Base-by-base conservation (phyloP, 805 yeast genomes). In the Candida qinlingensis region DNA sequence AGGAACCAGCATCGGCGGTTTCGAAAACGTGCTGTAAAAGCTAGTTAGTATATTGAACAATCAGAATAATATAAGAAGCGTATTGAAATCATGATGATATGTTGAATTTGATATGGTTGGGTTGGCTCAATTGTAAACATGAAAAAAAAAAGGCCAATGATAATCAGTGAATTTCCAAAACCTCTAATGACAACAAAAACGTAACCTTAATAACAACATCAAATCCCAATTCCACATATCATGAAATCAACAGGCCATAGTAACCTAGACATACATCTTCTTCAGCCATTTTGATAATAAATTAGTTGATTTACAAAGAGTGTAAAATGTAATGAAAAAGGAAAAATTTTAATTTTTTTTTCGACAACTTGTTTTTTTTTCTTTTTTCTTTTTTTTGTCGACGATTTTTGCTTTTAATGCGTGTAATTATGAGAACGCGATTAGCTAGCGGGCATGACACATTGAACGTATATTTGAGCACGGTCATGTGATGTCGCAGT, bases 1-100 rank as follows among this genome's bases (percentile, higher is more conserved):
- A 92, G 77, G 98, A 91, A 77, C 97, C 98, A 70, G 99, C 98
- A 75, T 88, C 94, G 73, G 87, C 98, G 81, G 91, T 81, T 79
- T 91, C 97, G 78, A 92, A 92, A 76, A 83, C 80, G 83, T 90
- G 97, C 90, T 87, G 44, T 19, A 19, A 7, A 7, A 7, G 11
- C n/a, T 5, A 44, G 51, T 44, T 41, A 47, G 45, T 19, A 19
- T 19, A 19, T 19, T 19, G 19, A 19, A 19, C 19, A 19, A 19
- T 19, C 19, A 19, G 19, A 19, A 19, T 19, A 19, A 19, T 19
- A 19, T 19, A 19, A 19, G 3, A 19, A 19, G 19, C 19, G 19
- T 19, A 19, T 19, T 19, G 19, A 19, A 19, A 39, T 27, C 11
- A 40, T 13, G 36, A 6, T 19, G 19, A 26, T 4, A n/a, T 25